These are phyloP conservation scores for Calvatia gigantea DNA, from an alignment of 768 basidiomycete genomes.

Conservation along the genomic window DNA sequence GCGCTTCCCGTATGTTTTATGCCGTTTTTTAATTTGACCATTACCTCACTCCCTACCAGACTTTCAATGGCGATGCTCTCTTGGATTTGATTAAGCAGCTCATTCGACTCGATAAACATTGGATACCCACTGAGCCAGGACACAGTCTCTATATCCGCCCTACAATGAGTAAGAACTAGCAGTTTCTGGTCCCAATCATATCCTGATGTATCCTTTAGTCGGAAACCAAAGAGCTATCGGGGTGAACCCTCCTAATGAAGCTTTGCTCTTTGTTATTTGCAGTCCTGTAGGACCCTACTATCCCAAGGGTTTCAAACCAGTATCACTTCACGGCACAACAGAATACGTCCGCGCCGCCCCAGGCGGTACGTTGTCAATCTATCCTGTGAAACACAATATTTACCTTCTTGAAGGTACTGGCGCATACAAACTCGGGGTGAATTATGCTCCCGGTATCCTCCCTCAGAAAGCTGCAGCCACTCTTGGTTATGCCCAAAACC, in stretches of 20 bases:
- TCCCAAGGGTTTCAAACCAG: constrained; percentile 84
- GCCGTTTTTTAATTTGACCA: not conserved
- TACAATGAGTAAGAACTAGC: constrained; percentile 43
- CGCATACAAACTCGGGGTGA: constrained; percentile 82
- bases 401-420: constrained; percentile 49
- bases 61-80: constrained; percentile 74
- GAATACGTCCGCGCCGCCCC: constrained; percentile 82
- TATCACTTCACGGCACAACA: constrained; percentile 83
- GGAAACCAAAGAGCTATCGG: constrained; percentile 71
- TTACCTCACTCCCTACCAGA: constrained; percentile 33
- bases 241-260: constrained; percentile 74
- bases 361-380: constrained; percentile 52
- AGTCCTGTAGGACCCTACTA: constrained; percentile 87
- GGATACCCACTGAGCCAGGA: constrained; percentile 87
- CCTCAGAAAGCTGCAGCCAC: constrained; percentile 77
- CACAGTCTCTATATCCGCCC: constrained; percentile 92
- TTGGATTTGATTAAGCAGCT: constrained; percentile 84
- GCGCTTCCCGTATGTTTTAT: constrained; percentile 63
- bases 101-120: constrained; percentile 76
- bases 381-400: not conserved
- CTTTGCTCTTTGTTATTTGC: constrained; percentile 82
- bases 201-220: constrained; percentile 41
- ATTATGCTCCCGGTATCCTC: constrained; percentile 85
- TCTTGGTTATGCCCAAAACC: constrained; percentile 81
- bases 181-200: not conserved